A percentile compares a stretch with the other conserved stretches of the same genome.
These are phyloP conservation scores for Penicillium expansum DNA, from an alignment of 2,329 filamentous ascomycete genomes.

Conservation along the genomic window DNA sequence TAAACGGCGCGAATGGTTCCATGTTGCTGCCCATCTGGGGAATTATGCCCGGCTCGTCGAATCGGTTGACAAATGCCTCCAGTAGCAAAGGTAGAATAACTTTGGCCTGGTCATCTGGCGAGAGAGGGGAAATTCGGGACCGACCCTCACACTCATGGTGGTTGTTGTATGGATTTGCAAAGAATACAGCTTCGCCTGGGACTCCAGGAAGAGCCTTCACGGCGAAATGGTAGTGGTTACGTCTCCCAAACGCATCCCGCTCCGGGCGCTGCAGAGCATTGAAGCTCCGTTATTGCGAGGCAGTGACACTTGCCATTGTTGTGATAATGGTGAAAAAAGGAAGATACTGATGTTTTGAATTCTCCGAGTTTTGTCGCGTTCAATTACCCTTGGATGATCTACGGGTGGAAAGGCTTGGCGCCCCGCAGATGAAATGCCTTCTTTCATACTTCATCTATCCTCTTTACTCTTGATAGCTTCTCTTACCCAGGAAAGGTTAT, in stretches of 20 bases:
- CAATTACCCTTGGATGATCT: not conserved
- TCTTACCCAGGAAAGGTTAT: not conserved
- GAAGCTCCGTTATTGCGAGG: not conserved
- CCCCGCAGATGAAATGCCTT: not conserved
- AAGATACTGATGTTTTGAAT: not conserved
- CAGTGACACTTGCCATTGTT: not conserved
- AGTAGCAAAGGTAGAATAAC: conserved; percentile 7
- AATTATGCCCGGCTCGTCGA: not conserved
- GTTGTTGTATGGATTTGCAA: conserved; percentile 6
- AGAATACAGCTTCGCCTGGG: conserved; percentile 1
- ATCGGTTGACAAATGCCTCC: conserved; percentile 7
- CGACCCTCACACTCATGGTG: conserved; percentile 5
- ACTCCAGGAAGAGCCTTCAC: not conserved
- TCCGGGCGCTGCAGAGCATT: conserved; percentile 1
- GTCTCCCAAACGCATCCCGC: not conserved
- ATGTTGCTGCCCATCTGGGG: not conserved
- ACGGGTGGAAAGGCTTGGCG: not conserved
- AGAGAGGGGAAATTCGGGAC: not conserved
- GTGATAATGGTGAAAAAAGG: no score
- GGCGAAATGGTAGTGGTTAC: conserved; percentile 10
- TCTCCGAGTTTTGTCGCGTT: not conserved
- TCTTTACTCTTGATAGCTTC: not conserved
- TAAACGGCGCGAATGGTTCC: conserved; percentile 3
- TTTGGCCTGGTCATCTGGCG: not conserved
- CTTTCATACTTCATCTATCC: not conserved